Evolutionary conservation across 768 basidiomycete genomes (phyloP), one percentile per base, ranked within the genome.

Genomic region (Boletus sp.): DNA sequence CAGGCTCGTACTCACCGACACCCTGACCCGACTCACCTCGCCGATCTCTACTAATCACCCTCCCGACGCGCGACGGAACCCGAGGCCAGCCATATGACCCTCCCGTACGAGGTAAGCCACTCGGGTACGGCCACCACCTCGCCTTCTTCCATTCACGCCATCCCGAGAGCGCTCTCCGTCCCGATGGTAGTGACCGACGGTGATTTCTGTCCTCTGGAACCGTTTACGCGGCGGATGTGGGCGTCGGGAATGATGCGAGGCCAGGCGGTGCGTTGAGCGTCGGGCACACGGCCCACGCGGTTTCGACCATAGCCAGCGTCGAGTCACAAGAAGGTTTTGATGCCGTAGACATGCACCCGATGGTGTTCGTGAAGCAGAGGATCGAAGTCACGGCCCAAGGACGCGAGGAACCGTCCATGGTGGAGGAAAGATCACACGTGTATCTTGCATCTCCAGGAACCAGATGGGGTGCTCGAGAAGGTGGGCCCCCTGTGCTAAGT

Each of bases 151-250:
- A 89, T 54, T 80, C 82, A 4, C 80, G 83, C 33, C 79, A 78
- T 36, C 81, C 87, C 0, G 87, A 89, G 65, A 49, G 66, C 12
- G 66, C 69, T 18, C 76, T 91, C 39, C 79, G 85, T 12, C 62
- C 75, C n/a, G 89, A 91, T 63, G 89, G 87, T 15, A 90, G n/a
- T n/a, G n/a, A n/a, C 89, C 12, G 89, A 89, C 51, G 77, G 80
- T 1, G 83, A 86, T 47, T 84, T 89, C 51, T 84, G 84, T 61
- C 87, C 89, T 2, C 89, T 89, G 0, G 75, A 79, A 49, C 89
- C 88, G 3, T 90, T 89, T 72, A 81, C 83, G 30, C 78, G 84
- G 55, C 76, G 89, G 18, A 92, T 91, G 90, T 92, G 89, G 89
- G 88, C 87, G 3, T 80, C 86, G 24, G 90, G 89, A 4, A 79